phyloP scores from a whole-genome alignment of 305 asterid species.

The Fraxinus dipetala region DNA sequence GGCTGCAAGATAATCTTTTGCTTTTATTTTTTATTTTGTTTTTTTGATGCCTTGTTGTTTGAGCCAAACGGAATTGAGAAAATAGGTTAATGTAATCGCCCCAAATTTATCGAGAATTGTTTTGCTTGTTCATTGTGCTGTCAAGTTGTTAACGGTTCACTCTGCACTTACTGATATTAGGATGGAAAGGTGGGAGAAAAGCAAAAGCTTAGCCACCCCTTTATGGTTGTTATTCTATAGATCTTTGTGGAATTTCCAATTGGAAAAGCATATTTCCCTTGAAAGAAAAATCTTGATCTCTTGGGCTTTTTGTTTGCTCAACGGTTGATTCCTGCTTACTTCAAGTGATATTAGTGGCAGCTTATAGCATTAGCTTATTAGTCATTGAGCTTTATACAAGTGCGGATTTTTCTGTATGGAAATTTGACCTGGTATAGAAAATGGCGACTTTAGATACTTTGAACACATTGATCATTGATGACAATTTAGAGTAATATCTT shows the following conservation, averaged over 20 bases:
- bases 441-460: slow-evolving; percentile 20
- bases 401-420: neutral
- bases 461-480: slow-evolving; percentile 28
- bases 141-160: slow-evolving; percentile 45
- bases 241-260: slow-evolving; percentile 28
- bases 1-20: neutral
- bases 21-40: slow-evolving; percentile 19
- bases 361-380: slow-evolving; percentile 23
- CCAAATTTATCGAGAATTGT: neutral
- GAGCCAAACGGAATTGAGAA: neutral
- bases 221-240: slow-evolving; percentile 27
- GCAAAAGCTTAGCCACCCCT: slow-evolving; percentile 32
- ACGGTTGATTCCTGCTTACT: slow-evolving; percentile 18
- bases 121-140: slow-evolving; percentile 27
- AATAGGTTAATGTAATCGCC: neutral
- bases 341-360: slow-evolving; percentile 13
- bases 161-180: slow-evolving; percentile 40
- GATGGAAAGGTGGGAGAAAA: slow-evolving; percentile 33
- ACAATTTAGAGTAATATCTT: slow-evolving; percentile 18
- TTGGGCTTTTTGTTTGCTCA: slow-evolving; percentile 20
- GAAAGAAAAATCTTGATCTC: slow-evolving; percentile 18
- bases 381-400: neutral
- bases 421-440: neutral
- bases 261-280: slow-evolving; percentile 22
- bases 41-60: slow-evolving; percentile 4